A percentile compares a stretch with the other conserved stretches of the same genome.
phyloP scores from a whole-genome alignment of 176 grass and related monocot species.

The Triticum turgidum region DNA sequence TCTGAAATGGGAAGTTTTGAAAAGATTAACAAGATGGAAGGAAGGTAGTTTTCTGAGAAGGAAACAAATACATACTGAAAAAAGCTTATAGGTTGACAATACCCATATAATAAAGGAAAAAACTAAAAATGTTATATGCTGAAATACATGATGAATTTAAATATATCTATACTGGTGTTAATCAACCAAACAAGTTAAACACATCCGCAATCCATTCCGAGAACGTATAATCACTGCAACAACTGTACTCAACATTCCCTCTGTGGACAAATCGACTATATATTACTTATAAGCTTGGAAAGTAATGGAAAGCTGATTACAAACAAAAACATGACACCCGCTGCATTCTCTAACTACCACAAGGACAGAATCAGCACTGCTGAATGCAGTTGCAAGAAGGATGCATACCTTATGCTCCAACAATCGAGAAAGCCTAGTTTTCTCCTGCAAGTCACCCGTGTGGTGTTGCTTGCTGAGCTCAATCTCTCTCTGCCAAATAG shows the following conservation, averaged over 20 bases:
- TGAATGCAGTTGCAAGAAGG: not conserved
- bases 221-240: not conserved
- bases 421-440: slow-evolving; percentile 85
- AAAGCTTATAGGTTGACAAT: not conserved
- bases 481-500: slow-evolving; percentile 69
- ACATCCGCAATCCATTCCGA: not conserved
- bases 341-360: not conserved
- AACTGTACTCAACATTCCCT: not conserved
- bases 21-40: too few relatives aligned
- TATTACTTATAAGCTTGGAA: slow-evolving; percentile 4
- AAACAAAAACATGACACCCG: not conserved
- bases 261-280: not conserved
- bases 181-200: not conserved
- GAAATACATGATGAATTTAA: not conserved
- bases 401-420: slow-evolving; percentile 46
- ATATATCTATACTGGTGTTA: not conserved
- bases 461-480: slow-evolving; percentile 88
- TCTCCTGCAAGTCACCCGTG: slow-evolving; percentile 77
- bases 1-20: slow-evolving; percentile 29
- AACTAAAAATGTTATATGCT: not conserved
- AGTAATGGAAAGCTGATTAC: not conserved
- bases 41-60: too few relatives aligned
- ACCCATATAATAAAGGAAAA: not conserved
- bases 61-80: not conserved
- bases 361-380: not conserved